A percentile compares a stretch with the other conserved stretches of the same genome.
Conservation (phyloP, 129 eudicot genomes). For the Tagetes patula region DNA sequence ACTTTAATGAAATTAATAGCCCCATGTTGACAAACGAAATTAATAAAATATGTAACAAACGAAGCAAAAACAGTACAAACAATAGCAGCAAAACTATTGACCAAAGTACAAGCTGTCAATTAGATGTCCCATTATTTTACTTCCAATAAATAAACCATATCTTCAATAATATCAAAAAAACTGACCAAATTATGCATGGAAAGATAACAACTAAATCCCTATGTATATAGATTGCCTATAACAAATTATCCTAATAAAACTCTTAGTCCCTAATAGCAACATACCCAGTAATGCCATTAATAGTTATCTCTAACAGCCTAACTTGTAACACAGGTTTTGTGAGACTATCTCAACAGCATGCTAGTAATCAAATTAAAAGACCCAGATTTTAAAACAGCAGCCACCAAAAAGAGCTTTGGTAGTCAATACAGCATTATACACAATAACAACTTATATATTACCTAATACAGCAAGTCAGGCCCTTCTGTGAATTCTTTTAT, state of each 20-base stretch:
- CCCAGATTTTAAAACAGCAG: slow-evolving; percentile 9
- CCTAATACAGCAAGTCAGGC: slow-evolving; percentile 5
- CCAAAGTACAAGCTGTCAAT: neutral
- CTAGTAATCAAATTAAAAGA: neutral
- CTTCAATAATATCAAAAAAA: neutral
- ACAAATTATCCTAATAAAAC: neutral
- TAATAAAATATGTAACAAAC: neutral
- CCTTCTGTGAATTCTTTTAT: neutral
- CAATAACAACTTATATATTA: slow-evolving; percentile 2
- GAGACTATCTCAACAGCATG: neutral
- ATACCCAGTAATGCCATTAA: neutral
- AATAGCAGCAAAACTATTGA: neutral
- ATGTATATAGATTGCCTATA: neutral
- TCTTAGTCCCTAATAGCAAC: neutral
- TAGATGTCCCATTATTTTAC: neutral
- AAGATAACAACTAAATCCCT: neutral
- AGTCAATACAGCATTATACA: neutral
- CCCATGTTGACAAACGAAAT: neutral
- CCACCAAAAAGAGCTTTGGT: neutral
- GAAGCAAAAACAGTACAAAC: neutral
- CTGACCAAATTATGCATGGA: neutral
- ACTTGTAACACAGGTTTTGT: slow-evolving; percentile 3
- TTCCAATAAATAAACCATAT: neutral
- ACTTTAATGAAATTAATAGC: neutral
- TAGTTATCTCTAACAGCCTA: neutral